Evolutionary conservation across 2,329 filamentous ascomycete species (phyloP), one percentile per base, ranked within the genome.

Genomic region (Chaetomiaceae sp.): DNA sequence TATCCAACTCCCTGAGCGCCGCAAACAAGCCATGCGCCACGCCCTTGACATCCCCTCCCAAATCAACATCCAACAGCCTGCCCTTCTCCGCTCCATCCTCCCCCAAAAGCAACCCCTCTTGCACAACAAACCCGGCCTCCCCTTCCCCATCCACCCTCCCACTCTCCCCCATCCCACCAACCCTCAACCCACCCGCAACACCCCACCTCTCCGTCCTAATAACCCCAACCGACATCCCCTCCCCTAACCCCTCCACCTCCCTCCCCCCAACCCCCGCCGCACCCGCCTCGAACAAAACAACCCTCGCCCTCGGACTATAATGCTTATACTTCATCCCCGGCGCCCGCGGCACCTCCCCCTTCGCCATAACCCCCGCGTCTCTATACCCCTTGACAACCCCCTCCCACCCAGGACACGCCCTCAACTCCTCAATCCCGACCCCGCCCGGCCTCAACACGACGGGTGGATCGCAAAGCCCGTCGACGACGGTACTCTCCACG

Each of bases 261-360:
- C 45, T 56, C 39, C 46, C 45, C n/a, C 19, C 40, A 14, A 51
- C 55, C 56, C 22, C 54, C 53, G 23, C 49, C 52, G 23, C 61
- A 53, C 50, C 33, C 25, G 31, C 71, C 67, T 96, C 89, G 66
- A 91, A 95, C 1, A 97, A 75, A 14, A 95, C 75, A 2, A 99
- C 91, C 42, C 79, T 83, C 1, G 94, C 95, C 68, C 85, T 89
- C 1, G 94, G 94, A 39, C 91, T 95, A 66, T 99, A 99, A 68
- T 99, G 94, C 67, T 94, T 89, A 69, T 99, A 99, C 72, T 99
- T 99, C 94, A 99, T 99, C 1, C 94, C 94, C 0, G 94, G 94
- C 1, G 94, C 94, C 53, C 89, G 79, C 0, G 94, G 94, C 9
- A 80, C 78, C n/a, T 58, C 47, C 7, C 45, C 74, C 47, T 80